Conservation (phyloP, 2,329 filamentous ascomycete genomes). For the Lojkania enalia region DNA sequence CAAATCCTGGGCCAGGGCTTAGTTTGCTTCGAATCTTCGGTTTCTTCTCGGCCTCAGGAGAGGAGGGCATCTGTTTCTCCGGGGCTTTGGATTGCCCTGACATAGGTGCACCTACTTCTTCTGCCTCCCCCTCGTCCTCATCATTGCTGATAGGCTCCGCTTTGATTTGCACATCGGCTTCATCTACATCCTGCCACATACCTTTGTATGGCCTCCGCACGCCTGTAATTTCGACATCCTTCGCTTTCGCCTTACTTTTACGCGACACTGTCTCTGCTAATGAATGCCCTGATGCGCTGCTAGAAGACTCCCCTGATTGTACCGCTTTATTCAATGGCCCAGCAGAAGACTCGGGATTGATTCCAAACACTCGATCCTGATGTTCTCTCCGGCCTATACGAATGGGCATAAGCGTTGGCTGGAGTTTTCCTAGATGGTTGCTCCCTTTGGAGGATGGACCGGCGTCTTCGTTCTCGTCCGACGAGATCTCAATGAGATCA, state of each 20-base stretch:
- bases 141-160: conserved; percentile 57
- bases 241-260: conserved; percentile 47
- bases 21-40: conserved; percentile 21
- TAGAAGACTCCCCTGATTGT: conserved; percentile 29
- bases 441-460: conserved; percentile 11
- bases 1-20: conserved; percentile 36
- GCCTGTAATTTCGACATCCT: conserved; percentile 49
- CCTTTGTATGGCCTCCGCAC: conserved; percentile 49
- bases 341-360: conserved; percentile 58
- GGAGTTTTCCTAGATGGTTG: conserved; percentile 1
- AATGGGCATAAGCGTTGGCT: conserved; percentile 52
- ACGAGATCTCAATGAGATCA: conserved; percentile 62
- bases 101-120: conserved; percentile 21
- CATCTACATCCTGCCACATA: conserved; percentile 49
- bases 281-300: conserved; percentile 13
- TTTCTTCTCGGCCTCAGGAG: conserved; percentile 40
- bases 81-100: conserved; percentile 11
- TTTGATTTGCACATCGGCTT: conserved; percentile 53
- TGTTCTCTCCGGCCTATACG: conserved; percentile 61
- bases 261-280: conserved; percentile 22
- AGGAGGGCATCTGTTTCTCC: conserved; percentile 33
- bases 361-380: conserved; percentile 56
- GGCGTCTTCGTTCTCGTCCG: conserved; percentile 53
- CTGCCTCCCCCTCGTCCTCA: conserved; percentile 35
- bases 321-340: conserved; percentile 44